Evolutionary conservation across 2,329 filamentous ascomycete genomes (phyloP).

Genomic region (Pseudomassariella vexata): DNA sequence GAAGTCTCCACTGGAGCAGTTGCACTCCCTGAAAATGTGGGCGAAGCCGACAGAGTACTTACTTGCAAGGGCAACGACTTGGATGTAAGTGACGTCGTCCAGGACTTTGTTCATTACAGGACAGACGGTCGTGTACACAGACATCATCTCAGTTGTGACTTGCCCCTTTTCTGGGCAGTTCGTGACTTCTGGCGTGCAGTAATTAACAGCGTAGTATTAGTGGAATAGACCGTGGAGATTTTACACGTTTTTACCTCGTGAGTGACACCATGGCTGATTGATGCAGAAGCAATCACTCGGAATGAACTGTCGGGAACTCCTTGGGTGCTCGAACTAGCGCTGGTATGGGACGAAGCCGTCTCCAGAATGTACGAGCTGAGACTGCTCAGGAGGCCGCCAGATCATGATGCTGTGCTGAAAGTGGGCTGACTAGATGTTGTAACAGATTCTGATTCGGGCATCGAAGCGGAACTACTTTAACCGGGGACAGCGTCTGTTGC

Average conservation of each 20-base stretch:
- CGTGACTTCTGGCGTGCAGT: constrained; percentile 17
- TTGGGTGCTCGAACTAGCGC: no score
- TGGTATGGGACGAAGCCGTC: constrained; percentile 8
- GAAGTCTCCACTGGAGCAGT: not conserved
- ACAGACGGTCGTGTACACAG: constrained; percentile 23
- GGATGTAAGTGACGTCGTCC: constrained; percentile 6
- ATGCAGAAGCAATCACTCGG: not conserved
- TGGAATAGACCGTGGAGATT: constrained; percentile 24
- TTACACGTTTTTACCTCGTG: constrained; percentile 20
- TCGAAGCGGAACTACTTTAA: no score
- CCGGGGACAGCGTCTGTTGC: no score
- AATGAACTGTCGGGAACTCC: no score
- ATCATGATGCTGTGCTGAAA: constrained; percentile 3
- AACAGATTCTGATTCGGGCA: no score
- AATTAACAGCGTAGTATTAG: constrained; percentile 21
- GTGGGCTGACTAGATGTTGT: not conserved
- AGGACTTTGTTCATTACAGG: constrained; percentile 13
- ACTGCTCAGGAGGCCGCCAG: constrained; percentile 20
- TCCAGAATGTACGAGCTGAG: constrained; percentile 22
- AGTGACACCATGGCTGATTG: constrained; percentile 15
- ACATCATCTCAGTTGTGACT: constrained; percentile 23
- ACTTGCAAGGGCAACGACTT: no score
- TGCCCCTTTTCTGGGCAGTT: constrained; percentile 19
- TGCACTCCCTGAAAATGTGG: constrained; percentile 9
- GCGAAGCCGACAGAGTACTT: constrained; percentile 5